These are phyloP conservation scores for Cryptosporidium andersoni DNA, from an alignment of 169 alveolate species.

Conservation along the genomic window DNA sequence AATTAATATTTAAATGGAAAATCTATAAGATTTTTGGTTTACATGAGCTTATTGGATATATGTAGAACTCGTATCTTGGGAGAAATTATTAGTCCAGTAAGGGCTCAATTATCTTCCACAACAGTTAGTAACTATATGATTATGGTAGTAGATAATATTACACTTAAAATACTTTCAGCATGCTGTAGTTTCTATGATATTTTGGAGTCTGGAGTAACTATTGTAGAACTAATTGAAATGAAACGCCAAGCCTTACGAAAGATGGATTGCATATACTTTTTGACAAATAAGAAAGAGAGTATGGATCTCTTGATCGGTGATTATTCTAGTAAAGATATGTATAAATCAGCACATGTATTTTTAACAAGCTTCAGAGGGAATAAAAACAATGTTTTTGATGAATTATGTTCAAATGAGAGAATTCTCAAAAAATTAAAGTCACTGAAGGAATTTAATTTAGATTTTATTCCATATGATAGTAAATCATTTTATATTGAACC, in stretches of 20 bases:
- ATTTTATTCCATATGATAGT: conserved; percentile 82
- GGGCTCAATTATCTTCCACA: conserved; percentile 45
- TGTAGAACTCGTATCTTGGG: conserved; percentile 41
- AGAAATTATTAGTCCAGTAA: conserved; percentile 61
- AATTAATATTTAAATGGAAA: not conserved
- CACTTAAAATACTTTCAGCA: conserved; percentile 80
- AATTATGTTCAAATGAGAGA: not conserved
- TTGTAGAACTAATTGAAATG: conserved; percentile 78
- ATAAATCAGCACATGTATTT: conserved; percentile 51
- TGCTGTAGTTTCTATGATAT: conserved; percentile 81
- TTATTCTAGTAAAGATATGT: conserved; percentile 34
- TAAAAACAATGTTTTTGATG: conserved; percentile 7
- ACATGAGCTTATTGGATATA: conserved; percentile 35
- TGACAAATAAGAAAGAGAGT: conserved; percentile 66
- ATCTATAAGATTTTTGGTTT: not conserved
- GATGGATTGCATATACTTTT: conserved; percentile 78
- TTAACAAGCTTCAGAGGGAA: conserved; percentile 45
- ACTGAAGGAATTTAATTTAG: conserved; percentile 74
- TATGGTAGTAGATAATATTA: conserved; percentile 80
- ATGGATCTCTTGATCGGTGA: conserved; percentile 9
- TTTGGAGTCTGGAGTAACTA: conserved; percentile 83
- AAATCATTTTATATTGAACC: conserved; percentile 74
- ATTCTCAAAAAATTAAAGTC: conserved; percentile 19
- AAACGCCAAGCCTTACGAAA: conserved; percentile 78
- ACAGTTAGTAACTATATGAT: conserved; percentile 34